Base-by-base conservation (phyloP, 2,329 filamentous ascomycete species). In the Mollisia scopiformis region DNA sequence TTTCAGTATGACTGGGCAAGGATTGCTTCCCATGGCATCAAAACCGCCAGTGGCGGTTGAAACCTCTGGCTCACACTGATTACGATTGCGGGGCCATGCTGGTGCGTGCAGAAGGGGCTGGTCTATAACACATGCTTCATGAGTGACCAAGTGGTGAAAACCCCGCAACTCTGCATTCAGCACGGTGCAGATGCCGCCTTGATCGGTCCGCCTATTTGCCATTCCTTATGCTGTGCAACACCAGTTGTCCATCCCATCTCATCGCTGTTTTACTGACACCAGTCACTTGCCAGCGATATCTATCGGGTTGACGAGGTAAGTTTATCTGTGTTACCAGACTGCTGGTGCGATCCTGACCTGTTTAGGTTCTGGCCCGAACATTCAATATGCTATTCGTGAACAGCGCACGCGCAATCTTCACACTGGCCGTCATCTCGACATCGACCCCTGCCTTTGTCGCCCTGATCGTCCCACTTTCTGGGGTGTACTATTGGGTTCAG, bases 351-450 rank as follows among this genome's bases (percentile, higher is more conserved):
- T 67, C 88, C 88, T 77, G 88, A 93, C 73, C 88, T 92, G 61
- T 97, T 73, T 92, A 99, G 79, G 91, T 98, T 43, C 84, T 99
- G 69, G 94, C 95, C 65, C 89, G 96, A 67, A 96, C 93, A 14
- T 99, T 99, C 82, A 98, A 98, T 77, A 98, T 98, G 93, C 80
- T 94, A 63, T 94, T 95, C 72, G 86, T 88, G 70, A 94, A 94
- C 71, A 79, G 85, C 33, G 89, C 88, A 56, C 85, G 86, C 63
- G 92, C 91, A 11, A 78, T 86, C 16, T 97, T 97, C 77, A 99
- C 92, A 6, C 83, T 99, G 67, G 84, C 86, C 43, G 88, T 99
- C 72, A 96, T 99, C 68, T 91, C 91, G 14, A 82, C 88, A 46
- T 81, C 91, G 3, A 95, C 90, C 1, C 96, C 95, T 10, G 82